phyloP scores from a whole-genome alignment of 768 basidiomycete genomes.

The Lactarius sanguifluus region DNA sequence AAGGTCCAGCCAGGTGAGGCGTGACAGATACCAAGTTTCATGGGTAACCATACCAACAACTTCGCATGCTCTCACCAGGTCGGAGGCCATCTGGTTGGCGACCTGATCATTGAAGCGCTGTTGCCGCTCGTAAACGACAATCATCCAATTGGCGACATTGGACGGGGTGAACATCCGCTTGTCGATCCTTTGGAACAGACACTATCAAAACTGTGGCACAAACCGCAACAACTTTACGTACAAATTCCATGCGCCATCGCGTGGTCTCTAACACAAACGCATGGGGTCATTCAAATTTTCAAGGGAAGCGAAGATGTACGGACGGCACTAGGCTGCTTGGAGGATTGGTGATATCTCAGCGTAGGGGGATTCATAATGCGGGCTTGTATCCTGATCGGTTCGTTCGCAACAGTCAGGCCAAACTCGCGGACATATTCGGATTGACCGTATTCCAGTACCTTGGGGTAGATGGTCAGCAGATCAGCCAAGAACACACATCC shows the following conservation, averaged over 20 bases:
- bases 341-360: conserved; percentile 61
- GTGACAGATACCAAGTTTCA: not conserved
- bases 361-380: conserved; percentile 64
- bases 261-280: conserved; percentile 46
- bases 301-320: conserved; percentile 31
- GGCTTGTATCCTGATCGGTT: conserved; percentile 58
- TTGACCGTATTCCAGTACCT: conserved; percentile 49
- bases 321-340: conserved; percentile 58
- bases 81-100: conserved; percentile 54
- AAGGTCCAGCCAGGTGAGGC: not conserved
- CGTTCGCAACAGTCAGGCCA: conserved; percentile 59
- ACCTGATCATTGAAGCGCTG: conserved; percentile 52
- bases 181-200: conserved; percentile 52
- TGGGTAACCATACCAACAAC: conserved; percentile 54
- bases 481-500: not conserved
- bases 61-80: conserved; percentile 48
- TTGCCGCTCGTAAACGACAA: conserved; percentile 66
- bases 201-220: not conserved
- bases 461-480: conserved; percentile 9
- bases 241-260: conserved; percentile 82
- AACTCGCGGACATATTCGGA: conserved; percentile 65
- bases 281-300: conserved; percentile 1
- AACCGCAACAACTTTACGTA: conserved; percentile 32
- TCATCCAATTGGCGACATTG: conserved; percentile 56
- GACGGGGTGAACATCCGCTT: conserved; percentile 64